phyloP scores from a whole-genome alignment of 23 red algal species.

The Gracilariopsis chorda region DNA sequence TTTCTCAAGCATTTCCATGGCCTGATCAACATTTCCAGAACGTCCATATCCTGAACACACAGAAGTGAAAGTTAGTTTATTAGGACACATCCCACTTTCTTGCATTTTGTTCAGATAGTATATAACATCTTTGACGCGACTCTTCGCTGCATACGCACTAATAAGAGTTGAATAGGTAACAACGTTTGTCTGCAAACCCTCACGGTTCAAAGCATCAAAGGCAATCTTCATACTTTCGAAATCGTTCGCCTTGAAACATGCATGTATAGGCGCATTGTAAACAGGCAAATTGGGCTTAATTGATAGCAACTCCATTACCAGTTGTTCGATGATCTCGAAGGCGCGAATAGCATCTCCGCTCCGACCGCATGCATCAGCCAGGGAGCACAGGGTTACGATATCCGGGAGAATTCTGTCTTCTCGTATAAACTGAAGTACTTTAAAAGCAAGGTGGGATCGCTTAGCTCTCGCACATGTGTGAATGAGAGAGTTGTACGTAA shows the following conservation, averaged over 20 bases:
- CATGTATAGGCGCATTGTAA: constrained; percentile 67
- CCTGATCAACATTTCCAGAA: constrained; percentile 14
- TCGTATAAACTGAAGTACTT: constrained; percentile 9
- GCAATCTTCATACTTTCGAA: constrained; percentile 38
- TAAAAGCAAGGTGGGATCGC: constrained; percentile 34
- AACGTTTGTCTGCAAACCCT: constrained; percentile 31
- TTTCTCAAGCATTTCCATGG: constrained; percentile 58
- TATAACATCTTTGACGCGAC: constrained; percentile 18
- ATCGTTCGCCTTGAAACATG: constrained; percentile 46
- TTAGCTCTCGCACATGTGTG: constrained; percentile 45
- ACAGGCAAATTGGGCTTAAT: constrained; percentile 46
- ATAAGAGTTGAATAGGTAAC: constrained; percentile 65
- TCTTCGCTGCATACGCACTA: constrained; percentile 30
- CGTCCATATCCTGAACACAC: constrained; percentile 53
- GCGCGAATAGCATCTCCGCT: constrained; percentile 20
- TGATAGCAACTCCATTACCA: constrained; percentile 36
- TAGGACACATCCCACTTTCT: constrained; percentile 3
- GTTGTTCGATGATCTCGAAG: constrained; percentile 33
- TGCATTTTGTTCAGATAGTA: constrained; percentile 25
- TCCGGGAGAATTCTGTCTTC: constrained; percentile 44
- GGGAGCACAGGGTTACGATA: constrained; percentile 59
- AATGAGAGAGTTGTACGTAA: constrained; percentile 77
- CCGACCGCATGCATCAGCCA: constrained; percentile 68
- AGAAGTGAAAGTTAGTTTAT: constrained; percentile 55
- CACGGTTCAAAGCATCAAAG: background rate